Percentiles rank a stretch among this genome's conserved stretches.
Evolutionary conservation across 371 early-diverging fungal species (phyloP).

Genomic region (Encephalitozoon intestinalis): DNA sequence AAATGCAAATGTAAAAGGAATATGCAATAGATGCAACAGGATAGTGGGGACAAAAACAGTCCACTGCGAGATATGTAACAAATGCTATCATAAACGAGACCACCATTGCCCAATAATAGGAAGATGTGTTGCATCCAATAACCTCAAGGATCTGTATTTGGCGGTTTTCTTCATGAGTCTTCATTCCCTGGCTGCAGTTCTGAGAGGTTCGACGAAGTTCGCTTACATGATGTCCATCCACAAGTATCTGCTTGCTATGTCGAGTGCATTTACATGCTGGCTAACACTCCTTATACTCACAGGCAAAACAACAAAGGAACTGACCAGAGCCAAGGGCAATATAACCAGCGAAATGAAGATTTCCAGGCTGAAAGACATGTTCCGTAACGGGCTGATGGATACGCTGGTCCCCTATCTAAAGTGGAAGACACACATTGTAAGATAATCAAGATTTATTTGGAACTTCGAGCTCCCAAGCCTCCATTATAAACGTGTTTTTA

Average conservation of each 20-base stretch:
- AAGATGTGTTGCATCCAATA: slow-evolving; percentile 57
- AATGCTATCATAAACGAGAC: slow-evolving; percentile 56
- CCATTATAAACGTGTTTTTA: background rate
- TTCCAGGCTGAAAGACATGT: background rate
- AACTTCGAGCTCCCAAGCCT: background rate
- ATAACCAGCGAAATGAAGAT: background rate
- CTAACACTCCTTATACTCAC: background rate
- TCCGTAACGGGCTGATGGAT: background rate
- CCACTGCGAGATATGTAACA: slow-evolving; percentile 58
- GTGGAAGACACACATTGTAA: background rate
- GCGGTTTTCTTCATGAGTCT: slow-evolving; percentile 14
- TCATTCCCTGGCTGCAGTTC: background rate
- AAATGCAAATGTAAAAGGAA: slow-evolving; percentile 25
- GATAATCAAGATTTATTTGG: background rate
- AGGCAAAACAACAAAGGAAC: slow-evolving; percentile 38
- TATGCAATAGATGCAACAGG: slow-evolving; percentile 55
- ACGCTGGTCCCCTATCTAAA: slow-evolving; percentile 13
- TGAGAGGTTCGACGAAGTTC: background rate
- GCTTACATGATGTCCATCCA: slow-evolving; percentile 11
- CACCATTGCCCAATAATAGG: slow-evolving; percentile 60
- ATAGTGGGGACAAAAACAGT: slow-evolving; percentile 31
- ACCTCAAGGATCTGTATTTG: slow-evolving; percentile 37
- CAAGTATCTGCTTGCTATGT: background rate
- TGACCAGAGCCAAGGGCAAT: background rate
- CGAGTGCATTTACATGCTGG: slow-evolving; percentile 16